Base-by-base conservation (phyloP, 257 asterid genomes). In the Haberlea rhodopensis region DNA sequence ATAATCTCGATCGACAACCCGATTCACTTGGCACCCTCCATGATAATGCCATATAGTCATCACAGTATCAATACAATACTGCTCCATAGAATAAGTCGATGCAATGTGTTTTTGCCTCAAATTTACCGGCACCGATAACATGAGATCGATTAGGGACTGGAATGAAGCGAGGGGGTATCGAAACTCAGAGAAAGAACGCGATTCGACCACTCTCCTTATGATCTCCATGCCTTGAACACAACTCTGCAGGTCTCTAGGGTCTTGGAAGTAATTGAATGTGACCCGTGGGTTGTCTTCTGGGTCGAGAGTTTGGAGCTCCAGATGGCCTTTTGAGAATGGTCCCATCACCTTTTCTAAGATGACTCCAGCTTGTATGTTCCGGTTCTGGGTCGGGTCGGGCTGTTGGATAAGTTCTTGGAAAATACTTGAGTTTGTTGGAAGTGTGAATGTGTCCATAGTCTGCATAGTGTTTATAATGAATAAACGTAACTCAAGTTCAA, bases 11-110 rank as follows among this genome's bases (percentile, higher is more conserved):
- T 89, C 95, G 6, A 91, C 92, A 5, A 91, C 98, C 24, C 66
- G 66, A 23, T 71, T 72, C 52, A 88, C 85, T 48, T 80, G 95
- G 71, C 96, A 91, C 5, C 98, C 98, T 3, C 98, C 98, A 32
- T 91, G 98, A 51, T 82, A 89, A 70, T 91, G 98, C 95, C 96
- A 91, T 20, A 91, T 82, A 6, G 95, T 83, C 81, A 79, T 71
- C 29, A 89, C 95, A 1, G 92, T 82, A 71, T 89, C 96, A 5
- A 43, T 66, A 48, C 98, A 91, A 19, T 67, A 87, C 46, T 83
- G 92, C 74, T 87, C 89, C 82, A 72, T 22, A 0, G 88, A 79
- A 68, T 78, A 26, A 20, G 80, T 65, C 13, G 85, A 59, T 0
- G 80, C 51, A 21, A 75, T 3, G 46, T 82, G 89, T 65, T 61